Percentiles rank a stretch among this genome's conserved stretches.
Evolutionary conservation across 139 green algal genomes (phyloP).

Genomic region (Desmodesmus armatus): DNA sequence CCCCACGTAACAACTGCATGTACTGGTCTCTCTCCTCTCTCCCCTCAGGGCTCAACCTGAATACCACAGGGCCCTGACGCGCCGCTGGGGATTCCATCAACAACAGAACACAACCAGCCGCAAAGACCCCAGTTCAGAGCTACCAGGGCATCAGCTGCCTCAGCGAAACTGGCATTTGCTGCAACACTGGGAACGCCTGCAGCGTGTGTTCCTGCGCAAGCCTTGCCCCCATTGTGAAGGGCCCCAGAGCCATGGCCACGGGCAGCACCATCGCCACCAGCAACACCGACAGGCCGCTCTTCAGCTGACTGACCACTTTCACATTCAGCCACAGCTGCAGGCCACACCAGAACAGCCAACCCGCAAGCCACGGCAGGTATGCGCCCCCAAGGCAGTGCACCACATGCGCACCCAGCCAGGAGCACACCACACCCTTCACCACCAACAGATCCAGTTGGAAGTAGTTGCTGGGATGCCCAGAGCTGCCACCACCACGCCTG

Average conservation of each 20-base stretch:
- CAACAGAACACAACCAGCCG: background rate
- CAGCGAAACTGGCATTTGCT: background rate
- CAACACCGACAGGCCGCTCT: background rate
- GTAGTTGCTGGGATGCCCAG: background rate
- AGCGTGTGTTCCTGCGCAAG: background rate
- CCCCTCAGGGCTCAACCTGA: too few species aligned
- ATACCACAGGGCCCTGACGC: too few species aligned
- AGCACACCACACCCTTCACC: slow-evolving; percentile 10
- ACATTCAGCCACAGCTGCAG: background rate
- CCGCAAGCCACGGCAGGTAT: slow-evolving; percentile 33
- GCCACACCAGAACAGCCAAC: slow-evolving; percentile 26
- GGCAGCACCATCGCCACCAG: slow-evolving; percentile 10
- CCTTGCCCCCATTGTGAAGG: background rate
- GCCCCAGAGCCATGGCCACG: slow-evolving; percentile 8
- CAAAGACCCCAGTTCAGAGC: background rate
- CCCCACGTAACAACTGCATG: background rate
- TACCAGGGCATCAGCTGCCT: background rate
- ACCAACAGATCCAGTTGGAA: slow-evolving; percentile 31
- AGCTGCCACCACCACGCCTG: background rate
- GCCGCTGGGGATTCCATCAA: background rate
- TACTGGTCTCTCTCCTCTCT: too few species aligned
- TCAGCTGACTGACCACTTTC: background rate
- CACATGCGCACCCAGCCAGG: slow-evolving; percentile 25
- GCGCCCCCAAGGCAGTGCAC: slow-evolving; percentile 32
- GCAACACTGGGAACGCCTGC: background rate